These are phyloP conservation scores for Solanum ahanhuiri DNA, from an alignment of 257 asterid genomes.

Conservation along the genomic window DNA sequence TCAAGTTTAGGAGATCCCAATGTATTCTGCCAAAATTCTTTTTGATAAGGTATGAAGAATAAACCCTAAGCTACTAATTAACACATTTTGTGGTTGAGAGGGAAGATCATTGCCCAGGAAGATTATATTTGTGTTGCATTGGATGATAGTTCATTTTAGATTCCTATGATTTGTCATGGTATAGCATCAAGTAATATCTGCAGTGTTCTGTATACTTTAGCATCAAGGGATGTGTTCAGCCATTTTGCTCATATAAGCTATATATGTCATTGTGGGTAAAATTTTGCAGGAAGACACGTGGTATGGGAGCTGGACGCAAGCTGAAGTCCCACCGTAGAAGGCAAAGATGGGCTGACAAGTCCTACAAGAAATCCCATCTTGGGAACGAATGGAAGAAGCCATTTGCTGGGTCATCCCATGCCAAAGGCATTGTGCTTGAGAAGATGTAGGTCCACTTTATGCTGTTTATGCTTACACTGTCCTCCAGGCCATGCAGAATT, in stretches of 20 bases:
- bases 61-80: neutral
- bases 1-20: neutral
- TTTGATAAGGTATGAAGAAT: neutral
- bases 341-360: conserved; percentile 78
- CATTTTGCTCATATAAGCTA: neutral
- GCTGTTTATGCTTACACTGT: neutral
- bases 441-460: conserved; percentile 34
- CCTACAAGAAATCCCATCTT: conserved; percentile 69
- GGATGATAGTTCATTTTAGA: neutral
- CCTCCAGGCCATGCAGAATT: neutral
- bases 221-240: neutral
- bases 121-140: neutral
- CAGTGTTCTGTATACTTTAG: neutral
- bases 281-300: conserved; percentile 53
- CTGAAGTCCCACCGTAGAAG: conserved; percentile 62
- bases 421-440: conserved; percentile 77
- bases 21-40: neutral
- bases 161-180: neutral
- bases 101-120: neutral
- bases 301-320: conserved; percentile 88
- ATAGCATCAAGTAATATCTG: neutral
- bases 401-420: conserved; percentile 79
- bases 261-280: neutral
- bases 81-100: neutral
- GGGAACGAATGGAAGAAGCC: conserved; percentile 84